phyloP scores from a whole-genome alignment of 2,329 filamentous ascomycete species.

The Davidsoniella virescens region DNA sequence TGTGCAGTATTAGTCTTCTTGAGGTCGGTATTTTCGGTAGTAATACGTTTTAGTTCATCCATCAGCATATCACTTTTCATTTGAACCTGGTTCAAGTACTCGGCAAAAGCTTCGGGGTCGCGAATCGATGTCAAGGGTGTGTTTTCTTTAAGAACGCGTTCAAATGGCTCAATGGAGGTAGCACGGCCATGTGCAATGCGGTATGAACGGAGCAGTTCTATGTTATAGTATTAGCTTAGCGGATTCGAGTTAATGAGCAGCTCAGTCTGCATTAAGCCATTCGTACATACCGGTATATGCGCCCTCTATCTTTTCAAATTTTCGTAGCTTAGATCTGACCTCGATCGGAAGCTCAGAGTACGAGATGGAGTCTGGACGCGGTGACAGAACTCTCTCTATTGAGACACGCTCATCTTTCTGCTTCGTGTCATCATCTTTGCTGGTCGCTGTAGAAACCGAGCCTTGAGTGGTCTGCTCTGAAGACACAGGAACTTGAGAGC shows the following conservation, averaged over 20 bases:
- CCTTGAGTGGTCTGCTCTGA: neutral
- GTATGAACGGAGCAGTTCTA: conserved; percentile 82
- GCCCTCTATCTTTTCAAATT: conserved; percentile 76
- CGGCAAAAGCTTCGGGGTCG: conserved; percentile 68
- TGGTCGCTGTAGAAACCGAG: neutral
- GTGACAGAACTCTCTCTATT: neutral
- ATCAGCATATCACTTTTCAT: conserved; percentile 83
- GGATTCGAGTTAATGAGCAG: neutral
- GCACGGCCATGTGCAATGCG: conserved; percentile 77
- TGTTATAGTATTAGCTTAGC: neutral
- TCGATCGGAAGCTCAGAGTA: conserved; percentile 51
- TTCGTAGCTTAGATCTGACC: conserved; percentile 57
- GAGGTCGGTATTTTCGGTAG: conserved; percentile 61
- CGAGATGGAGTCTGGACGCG: conserved; percentile 15
- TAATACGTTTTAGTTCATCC: conserved; percentile 79
- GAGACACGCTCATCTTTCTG: neutral
- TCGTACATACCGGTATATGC: conserved; percentile 60
- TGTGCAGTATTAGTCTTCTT: conserved; percentile 53
- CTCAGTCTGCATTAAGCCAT: neutral
- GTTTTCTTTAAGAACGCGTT: conserved; percentile 77
- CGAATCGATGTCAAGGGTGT: conserved; percentile 79
- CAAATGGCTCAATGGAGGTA: conserved; percentile 80
- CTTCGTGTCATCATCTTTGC: neutral
- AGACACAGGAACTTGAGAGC: neutral
- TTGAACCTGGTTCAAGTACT: conserved; percentile 79